Conservation (phyloP, 1,139 yeast species). For the Hansenula lynferdii region DNA sequence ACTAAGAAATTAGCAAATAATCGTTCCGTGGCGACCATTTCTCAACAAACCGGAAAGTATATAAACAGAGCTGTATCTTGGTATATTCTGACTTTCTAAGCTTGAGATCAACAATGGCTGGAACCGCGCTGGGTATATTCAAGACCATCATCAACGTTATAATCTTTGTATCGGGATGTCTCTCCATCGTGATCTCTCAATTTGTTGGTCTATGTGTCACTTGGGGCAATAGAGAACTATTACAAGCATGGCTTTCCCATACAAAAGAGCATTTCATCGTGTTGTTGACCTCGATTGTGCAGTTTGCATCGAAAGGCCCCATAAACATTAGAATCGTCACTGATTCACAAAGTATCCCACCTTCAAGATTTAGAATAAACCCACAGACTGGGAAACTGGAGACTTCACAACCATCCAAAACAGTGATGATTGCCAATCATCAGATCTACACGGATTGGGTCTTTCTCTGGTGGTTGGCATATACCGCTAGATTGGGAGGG, state of each 20-base stretch:
- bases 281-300: slow-evolving; percentile 40
- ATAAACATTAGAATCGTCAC: slow-evolving; percentile 36
- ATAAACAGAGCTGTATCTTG: too few relatives aligned
- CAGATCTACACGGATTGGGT: slow-evolving; percentile 96
- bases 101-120: too few relatives aligned
- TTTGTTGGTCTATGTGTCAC: slow-evolving; percentile 30
- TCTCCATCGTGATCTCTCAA: slow-evolving; percentile 41
- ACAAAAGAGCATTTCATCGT: slow-evolving; percentile 50
- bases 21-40: neutral
- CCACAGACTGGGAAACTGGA: slow-evolving; percentile 26
- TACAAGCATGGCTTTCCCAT: slow-evolving; percentile 35
- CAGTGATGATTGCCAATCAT: slow-evolving; percentile 76
- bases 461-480: slow-evolving; percentile 82
- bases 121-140: slow-evolving; percentile 11
- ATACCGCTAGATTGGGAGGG: slow-evolving; percentile 61
- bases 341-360: slow-evolving; percentile 30
- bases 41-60: too few relatives aligned
- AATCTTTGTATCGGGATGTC: slow-evolving; percentile 40
- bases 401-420: slow-evolving; percentile 37
- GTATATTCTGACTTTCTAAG: too few relatives aligned
- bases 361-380: slow-evolving; percentile 17
- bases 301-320: slow-evolving; percentile 33
- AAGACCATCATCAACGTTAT: slow-evolving; percentile 31
- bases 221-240: slow-evolving; percentile 24
- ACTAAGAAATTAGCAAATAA: neutral